These are phyloP conservation scores for Cordyceps tenuipes DNA, from an alignment of 2,329 filamentous ascomycete genomes.

Conservation along the genomic window DNA sequence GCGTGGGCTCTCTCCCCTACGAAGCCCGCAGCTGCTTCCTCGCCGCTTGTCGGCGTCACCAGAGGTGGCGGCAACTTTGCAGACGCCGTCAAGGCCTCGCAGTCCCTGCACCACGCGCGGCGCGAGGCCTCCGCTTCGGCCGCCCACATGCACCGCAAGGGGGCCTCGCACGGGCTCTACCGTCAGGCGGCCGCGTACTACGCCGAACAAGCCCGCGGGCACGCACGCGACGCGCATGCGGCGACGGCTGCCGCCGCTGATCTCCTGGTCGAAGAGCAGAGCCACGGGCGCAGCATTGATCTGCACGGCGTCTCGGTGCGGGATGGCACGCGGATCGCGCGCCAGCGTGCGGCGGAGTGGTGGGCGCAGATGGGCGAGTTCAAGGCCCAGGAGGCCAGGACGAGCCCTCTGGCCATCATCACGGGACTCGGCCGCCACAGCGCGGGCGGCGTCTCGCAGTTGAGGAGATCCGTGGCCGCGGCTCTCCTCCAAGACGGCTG, in stretches of 20 bases:
- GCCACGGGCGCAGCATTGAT: conserved; percentile 55
- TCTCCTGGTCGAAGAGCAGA: conserved; percentile 59
- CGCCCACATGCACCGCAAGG: conserved; percentile 33
- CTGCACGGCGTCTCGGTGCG: conserved; percentile 76
- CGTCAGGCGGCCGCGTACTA: conserved; percentile 71
- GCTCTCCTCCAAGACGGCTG: conserved; percentile 72
- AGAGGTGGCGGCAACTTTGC: conserved; percentile 18
- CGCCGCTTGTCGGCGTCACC: conserved; percentile 11
- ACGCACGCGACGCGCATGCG: conserved; percentile 46
- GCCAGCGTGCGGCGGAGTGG: conserved; percentile 60
- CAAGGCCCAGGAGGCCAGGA: conserved; percentile 40
- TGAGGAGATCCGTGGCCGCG: conserved; percentile 73
- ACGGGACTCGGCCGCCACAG: conserved; percentile 77
- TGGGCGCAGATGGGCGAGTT: conserved; percentile 66
- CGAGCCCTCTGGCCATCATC: conserved; percentile 60
- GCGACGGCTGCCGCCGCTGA: conserved; percentile 63
- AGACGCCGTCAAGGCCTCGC: conserved; percentile 22
- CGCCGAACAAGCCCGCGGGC: conserved; percentile 58
- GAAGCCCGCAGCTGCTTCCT: conserved; percentile 2
- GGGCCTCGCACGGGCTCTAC: conserved; percentile 64
- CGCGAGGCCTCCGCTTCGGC: conserved; percentile 30
- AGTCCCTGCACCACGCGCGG: conserved; percentile 22
- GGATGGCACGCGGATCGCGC: conserved; percentile 72
- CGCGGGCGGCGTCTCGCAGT: conserved; percentile 61
- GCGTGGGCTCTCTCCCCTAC: background rate